Conservation (phyloP, 2,329 filamentous ascomycete species). For the Aspergillus ustus region DNA sequence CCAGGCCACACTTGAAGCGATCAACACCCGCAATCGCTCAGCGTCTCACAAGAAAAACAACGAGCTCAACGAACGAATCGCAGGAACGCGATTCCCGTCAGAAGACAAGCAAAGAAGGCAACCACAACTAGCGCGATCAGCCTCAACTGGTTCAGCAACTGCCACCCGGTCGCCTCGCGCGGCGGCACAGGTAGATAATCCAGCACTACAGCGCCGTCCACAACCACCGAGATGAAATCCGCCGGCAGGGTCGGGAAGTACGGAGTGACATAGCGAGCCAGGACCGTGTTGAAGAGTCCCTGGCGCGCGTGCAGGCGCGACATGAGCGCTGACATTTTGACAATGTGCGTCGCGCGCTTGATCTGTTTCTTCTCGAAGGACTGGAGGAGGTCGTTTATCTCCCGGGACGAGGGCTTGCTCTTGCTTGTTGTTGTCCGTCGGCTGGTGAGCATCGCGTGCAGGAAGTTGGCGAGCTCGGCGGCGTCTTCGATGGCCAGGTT, state of each 20-base stretch:
- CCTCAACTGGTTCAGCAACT: neutral
- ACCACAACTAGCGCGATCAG: neutral
- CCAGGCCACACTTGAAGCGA: neutral
- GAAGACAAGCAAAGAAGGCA: neutral
- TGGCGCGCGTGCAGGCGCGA: neutral
- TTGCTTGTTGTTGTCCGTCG: neutral
- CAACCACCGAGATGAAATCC: neutral
- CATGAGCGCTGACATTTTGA: neutral
- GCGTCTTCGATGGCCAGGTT: constrained; percentile 2
- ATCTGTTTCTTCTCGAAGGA: neutral
- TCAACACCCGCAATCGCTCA: neutral
- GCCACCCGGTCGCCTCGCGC: neutral
- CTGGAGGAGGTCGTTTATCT: neutral
- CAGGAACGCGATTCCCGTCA: neutral
- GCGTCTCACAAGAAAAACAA: neutral
- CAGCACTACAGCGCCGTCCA: neutral
- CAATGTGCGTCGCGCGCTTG: neutral
- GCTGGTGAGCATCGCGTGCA: neutral
- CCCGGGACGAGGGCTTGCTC: neutral
- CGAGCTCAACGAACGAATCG: neutral
- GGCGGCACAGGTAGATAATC: neutral
- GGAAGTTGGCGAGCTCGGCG: neutral
- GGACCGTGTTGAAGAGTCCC: neutral
- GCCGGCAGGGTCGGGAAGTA: neutral
- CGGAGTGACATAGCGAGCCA: neutral